phyloP scores from a whole-genome alignment of 257 asterid species.

The Datura wrightii region DNA sequence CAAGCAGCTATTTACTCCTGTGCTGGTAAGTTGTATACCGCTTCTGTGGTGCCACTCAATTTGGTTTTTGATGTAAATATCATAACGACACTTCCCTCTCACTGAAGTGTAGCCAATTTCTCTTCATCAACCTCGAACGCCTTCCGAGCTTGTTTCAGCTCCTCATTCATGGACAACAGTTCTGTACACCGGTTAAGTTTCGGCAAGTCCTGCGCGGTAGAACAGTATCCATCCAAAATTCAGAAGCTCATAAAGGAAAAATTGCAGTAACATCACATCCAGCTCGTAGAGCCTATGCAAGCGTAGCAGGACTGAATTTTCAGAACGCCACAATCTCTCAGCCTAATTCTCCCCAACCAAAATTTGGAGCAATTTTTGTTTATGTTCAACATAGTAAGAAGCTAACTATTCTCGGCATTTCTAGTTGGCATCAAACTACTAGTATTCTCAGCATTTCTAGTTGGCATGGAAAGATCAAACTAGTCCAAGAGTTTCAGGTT shows the following conservation, averaged over 20 bases:
- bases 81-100: constrained; percentile 28
- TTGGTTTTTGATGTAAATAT: not conserved
- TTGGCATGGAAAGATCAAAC: not conserved
- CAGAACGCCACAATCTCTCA: not conserved
- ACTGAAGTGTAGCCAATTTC: constrained; percentile 70
- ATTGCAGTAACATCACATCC: not conserved
- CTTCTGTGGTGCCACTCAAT: not conserved
- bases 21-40: not conserved
- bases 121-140: constrained; percentile 87
- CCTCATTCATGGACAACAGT: constrained; percentile 85
- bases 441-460: not conserved
- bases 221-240: constrained; percentile 22
- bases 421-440: not conserved
- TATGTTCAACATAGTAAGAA: not conserved
- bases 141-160: constrained; percentile 88
- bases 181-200: constrained; percentile 74
- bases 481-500: constrained; percentile 15
- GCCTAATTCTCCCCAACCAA: not conserved
- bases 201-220: constrained; percentile 56
- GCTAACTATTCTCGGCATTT: not conserved
- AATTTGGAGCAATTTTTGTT: not conserved
- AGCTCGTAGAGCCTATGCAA: not conserved
- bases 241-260: not conserved
- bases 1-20: not conserved
- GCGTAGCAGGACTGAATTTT: not conserved